Percentiles rank a stretch among this genome's conserved stretches.
Conservation (phyloP, 768 basidiomycete species). For the Phanerochaete carnosa region DNA sequence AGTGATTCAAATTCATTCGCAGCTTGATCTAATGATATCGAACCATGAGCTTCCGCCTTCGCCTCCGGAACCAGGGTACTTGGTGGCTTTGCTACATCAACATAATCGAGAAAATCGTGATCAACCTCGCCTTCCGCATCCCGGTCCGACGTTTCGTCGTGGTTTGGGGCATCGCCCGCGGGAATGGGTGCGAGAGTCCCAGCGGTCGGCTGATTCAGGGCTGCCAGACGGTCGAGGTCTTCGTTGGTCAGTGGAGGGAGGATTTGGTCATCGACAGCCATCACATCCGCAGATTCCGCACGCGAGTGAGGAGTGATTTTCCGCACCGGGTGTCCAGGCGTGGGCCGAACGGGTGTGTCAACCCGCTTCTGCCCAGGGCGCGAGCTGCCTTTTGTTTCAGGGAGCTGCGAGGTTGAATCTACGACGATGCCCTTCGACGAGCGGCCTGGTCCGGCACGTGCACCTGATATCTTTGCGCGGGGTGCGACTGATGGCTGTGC, state of each 20-base stretch:
- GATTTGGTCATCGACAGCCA: background rate
- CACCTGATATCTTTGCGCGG: background rate
- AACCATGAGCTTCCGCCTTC: constrained; percentile 2
- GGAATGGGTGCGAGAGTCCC: background rate
- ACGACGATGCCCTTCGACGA: background rate
- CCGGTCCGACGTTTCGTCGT: constrained; percentile 42
- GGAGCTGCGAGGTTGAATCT: background rate
- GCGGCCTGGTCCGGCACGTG: background rate
- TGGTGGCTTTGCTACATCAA: background rate
- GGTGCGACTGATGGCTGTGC: background rate
- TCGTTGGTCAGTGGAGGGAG: background rate
- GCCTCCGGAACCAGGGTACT: background rate
- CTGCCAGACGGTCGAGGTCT: background rate
- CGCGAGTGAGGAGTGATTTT: background rate
- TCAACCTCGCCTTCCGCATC: constrained; percentile 17
- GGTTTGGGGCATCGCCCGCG: constrained; percentile 38
- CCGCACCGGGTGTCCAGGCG: background rate
- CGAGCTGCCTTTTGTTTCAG: background rate
- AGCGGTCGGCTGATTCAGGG: background rate
- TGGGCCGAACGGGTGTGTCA: background rate
- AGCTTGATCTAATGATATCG: background rate
- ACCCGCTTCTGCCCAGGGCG: background rate
- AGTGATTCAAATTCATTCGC: background rate
- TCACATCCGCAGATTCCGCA: background rate
- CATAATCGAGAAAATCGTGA: constrained; percentile 14